Evolutionary conservation across 306 rosid species (phyloP), one percentile per base, ranked within the genome.

Genomic region (Quercus berberidifolia): DNA sequence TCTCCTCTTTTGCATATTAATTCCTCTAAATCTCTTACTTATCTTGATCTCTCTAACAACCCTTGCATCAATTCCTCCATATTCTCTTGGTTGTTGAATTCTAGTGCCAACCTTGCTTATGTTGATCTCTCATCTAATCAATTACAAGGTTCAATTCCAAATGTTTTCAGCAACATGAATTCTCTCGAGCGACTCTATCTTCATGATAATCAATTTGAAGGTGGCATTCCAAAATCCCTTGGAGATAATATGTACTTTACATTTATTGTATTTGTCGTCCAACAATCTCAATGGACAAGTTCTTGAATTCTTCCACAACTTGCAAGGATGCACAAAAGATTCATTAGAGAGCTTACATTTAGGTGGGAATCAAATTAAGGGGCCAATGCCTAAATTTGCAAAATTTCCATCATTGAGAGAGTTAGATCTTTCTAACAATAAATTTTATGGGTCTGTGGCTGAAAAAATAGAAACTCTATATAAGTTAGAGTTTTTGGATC

Each of bases 101-200:
- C 78, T 58, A 69, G 54, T 46, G 11, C 9, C 43, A 77, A 60
- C 17, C 78, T 82, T 41, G 63, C 72, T 52, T 49, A 28, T 18
- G 38, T 76, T 55, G 38, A 15, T n/a, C 54, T 83, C 11, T 10
- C 4, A 9, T 20, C 13, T n/a, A 23, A 75, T 18, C 31, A 2
- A 23, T 13, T 82, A 52, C 55, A 28, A 55, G 81, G 78, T 77
- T 68, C 69, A 57, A 35, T 82, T 57, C 82, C 83, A 18, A 76
- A 83, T 65, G 82, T 20, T 83, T 83, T 83, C 8, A 21, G 49
- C 15, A 68, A 30, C 25, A 28, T 74, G 68, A 54, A 46, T 65
- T 83, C 86, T 33, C 76, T 74, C 3, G n/a, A 15, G 26, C 46
- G 21, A 12, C 72, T 83, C 2, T 52, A 58, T 23, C 83, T 83